Conservation (phyloP, 2,329 filamentous ascomycete genomes). For the Aureobasidium uvarum region DNA sequence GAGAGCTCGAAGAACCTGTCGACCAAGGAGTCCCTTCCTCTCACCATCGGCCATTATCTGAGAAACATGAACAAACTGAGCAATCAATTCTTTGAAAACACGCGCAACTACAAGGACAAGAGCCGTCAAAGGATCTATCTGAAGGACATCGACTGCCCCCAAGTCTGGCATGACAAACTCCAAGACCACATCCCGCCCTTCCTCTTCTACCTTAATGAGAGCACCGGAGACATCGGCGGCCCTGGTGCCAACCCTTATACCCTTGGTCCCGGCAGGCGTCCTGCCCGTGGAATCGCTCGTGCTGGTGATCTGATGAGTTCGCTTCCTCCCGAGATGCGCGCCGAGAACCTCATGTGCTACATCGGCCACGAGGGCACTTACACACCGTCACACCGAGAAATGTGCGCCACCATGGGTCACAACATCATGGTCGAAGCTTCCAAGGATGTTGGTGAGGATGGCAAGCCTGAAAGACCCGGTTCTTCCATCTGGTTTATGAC, state of each 20-base stretch:
- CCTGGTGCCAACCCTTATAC: slow-evolving; percentile 54
- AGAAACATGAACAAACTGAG: slow-evolving; percentile 81
- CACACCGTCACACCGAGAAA: slow-evolving; percentile 91
- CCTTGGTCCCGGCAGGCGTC: slow-evolving; percentile 47
- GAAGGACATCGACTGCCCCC: slow-evolving; percentile 94
- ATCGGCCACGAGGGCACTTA: slow-evolving; percentile 97
- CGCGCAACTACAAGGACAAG: slow-evolving; percentile 73
- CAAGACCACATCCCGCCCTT: slow-evolving; percentile 72
- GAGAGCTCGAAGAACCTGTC: slow-evolving; percentile 82
- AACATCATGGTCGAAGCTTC: slow-evolving; percentile 99
- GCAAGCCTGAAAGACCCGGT: slow-evolving; percentile 70
- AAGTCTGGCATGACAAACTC: slow-evolving; percentile 79
- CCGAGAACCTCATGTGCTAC: slow-evolving; percentile 97
- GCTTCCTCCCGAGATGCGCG: slow-evolving; percentile 80
- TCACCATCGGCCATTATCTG: slow-evolving; percentile 88
- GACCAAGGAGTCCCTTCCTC: slow-evolving; percentile 68
- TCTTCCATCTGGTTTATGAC: slow-evolving; percentile 99
- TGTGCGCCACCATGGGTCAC: slow-evolving; percentile 94
- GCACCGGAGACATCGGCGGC: slow-evolving; percentile 59
- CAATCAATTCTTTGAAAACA: slow-evolving; percentile 69
- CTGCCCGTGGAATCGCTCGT: slow-evolving; percentile 61
- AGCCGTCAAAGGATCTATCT: slow-evolving; percentile 84
- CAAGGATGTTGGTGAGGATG: slow-evolving; percentile 59
- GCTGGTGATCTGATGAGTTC: slow-evolving; percentile 95
- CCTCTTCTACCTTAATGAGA: slow-evolving; percentile 90